A percentile compares a stretch with the other conserved stretches of the same genome.
These are phyloP conservation scores for Diaporthe caulivora DNA, from an alignment of 2,329 filamentous ascomycete species.

Conservation along the genomic window DNA sequence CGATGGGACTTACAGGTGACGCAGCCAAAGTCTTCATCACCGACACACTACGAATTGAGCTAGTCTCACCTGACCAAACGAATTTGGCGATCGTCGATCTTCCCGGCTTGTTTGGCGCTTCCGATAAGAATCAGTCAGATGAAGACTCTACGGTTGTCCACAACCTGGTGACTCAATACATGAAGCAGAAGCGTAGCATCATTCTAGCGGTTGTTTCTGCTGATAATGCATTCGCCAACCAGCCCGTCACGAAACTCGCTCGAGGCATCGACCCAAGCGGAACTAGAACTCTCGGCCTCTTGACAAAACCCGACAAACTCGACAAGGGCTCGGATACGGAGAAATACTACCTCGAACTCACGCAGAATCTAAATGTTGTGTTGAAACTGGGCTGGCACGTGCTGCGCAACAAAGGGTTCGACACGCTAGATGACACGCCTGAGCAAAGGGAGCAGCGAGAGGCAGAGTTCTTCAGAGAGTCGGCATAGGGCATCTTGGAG, in stretches of 20 bases:
- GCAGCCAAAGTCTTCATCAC: slow-evolving; percentile 55
- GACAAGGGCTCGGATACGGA: slow-evolving; percentile 55
- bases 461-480: slow-evolving; percentile 56
- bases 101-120: slow-evolving; percentile 65
- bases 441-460: slow-evolving; percentile 56
- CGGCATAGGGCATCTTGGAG: slow-evolving; percentile 53
- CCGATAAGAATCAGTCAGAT: slow-evolving; percentile 60
- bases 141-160: slow-evolving; percentile 59
- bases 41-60: slow-evolving; percentile 62
- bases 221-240: slow-evolving; percentile 69
- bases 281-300: slow-evolving; percentile 64
- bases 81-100: slow-evolving; percentile 71
- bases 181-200: slow-evolving; percentile 67
- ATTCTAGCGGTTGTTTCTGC: slow-evolving; percentile 71
- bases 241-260: slow-evolving; percentile 66
- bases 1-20: slow-evolving; percentile 61
- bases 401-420: slow-evolving; percentile 59
- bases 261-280: slow-evolving; percentile 51
- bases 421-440: slow-evolving; percentile 48
- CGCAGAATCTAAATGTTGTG: slow-evolving; percentile 58
- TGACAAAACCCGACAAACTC: slow-evolving; percentile 67
- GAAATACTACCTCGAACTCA: slow-evolving; percentile 54
- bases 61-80: slow-evolving; percentile 59
- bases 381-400: slow-evolving; percentile 68
- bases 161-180: slow-evolving; percentile 65